These are phyloP conservation scores for Skeletonema marinoi DNA, from an alignment of 108 stramenopile species.

Conservation along the genomic window DNA sequence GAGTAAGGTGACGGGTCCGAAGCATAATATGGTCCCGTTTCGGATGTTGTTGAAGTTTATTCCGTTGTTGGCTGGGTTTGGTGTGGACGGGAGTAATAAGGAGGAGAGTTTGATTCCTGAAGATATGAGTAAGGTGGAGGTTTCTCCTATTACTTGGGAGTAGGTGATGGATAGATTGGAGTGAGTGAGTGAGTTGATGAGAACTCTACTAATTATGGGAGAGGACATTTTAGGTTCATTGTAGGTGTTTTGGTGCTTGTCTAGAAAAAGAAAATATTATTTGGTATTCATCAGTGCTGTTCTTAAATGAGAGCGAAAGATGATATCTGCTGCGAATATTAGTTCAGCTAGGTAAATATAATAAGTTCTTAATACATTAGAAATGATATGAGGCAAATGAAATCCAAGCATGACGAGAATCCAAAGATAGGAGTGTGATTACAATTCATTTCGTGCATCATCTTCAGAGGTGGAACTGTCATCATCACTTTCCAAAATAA, in stretches of 20 bases:
- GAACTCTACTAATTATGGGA: neutral
- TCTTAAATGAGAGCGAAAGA: too few relatives aligned
- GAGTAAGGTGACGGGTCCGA: conserved; percentile 10
- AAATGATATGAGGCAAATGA: neutral
- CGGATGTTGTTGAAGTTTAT: conserved; percentile 33
- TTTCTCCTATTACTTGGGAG: conserved; percentile 21
- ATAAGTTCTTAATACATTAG: too few relatives aligned
- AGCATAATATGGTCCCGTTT: conserved; percentile 17
- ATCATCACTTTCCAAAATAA: conserved; percentile 6
- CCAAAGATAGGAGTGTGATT: neutral
- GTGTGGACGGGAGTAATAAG: conserved; percentile 15
- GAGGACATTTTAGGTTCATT: neutral
- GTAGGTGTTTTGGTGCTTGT: neutral
- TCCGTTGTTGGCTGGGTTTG: conserved; percentile 5
- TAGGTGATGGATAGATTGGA: neutral
- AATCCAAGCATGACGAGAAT: neutral
- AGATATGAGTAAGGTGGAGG: conserved; percentile 18
- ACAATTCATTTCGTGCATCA: neutral
- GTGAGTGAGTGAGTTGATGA: neutral
- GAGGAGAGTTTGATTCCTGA: conserved; percentile 6
- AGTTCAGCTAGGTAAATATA: neutral
- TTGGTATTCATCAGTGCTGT: neutral
- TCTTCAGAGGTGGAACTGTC: neutral
- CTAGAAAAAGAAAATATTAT: too few relatives aligned
- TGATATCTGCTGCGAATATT: neutral